These are phyloP conservation scores for Cenchrus americanus DNA, from an alignment of 176 grass and related monocot species.

Conservation along the genomic window DNA sequence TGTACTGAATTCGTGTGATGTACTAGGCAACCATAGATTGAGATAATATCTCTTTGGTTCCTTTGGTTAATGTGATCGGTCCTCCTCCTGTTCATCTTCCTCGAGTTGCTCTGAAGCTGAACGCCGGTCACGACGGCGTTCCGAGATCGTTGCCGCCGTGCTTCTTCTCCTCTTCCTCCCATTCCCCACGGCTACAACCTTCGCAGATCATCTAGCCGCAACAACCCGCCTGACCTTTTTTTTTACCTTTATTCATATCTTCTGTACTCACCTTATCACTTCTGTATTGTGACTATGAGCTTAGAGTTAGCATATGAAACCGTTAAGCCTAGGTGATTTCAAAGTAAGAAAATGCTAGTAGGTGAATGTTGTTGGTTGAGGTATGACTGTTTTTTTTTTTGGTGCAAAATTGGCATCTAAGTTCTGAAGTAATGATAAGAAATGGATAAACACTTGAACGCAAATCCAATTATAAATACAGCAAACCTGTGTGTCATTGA, in stretches of 20 bases:
- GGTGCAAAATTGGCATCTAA: background rate
- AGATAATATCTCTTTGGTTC: too few relatives aligned
- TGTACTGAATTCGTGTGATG: too few relatives aligned
- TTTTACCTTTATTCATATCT: background rate
- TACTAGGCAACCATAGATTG: too few relatives aligned
- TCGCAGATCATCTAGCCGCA: too few relatives aligned
- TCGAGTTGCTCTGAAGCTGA: too few relatives aligned
- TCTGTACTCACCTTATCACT: background rate
- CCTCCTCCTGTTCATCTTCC: too few relatives aligned
- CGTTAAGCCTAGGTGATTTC: background rate
- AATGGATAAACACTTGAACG: background rate
- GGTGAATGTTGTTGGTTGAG: background rate
- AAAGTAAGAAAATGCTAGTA: background rate
- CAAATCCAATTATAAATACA: background rate
- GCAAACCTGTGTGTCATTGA: background rate
- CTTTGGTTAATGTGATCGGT: too few relatives aligned
- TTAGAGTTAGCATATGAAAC: background rate
- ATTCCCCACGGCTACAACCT: too few relatives aligned
- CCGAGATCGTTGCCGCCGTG: too few relatives aligned
- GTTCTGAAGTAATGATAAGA: background rate
- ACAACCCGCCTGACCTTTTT: background rate
- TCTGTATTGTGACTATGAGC: background rate
- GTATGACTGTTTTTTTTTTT: background rate
- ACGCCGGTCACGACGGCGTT: too few relatives aligned
- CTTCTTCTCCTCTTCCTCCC: too few relatives aligned